Evolutionary conservation across 179 eudicot species (phyloP).

Genomic region (Beta macrorhiza): DNA sequence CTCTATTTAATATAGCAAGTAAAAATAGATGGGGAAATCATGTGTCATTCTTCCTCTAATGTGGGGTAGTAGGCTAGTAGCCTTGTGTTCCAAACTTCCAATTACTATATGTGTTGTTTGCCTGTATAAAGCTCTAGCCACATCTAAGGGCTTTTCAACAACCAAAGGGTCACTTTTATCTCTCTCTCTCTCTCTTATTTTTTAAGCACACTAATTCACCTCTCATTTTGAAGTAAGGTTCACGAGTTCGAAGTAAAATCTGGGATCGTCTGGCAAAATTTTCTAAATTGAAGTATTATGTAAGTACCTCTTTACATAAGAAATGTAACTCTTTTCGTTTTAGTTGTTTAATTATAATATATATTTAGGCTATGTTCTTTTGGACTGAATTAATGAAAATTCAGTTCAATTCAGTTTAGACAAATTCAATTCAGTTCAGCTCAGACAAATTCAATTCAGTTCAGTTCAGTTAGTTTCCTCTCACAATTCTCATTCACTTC

Average conservation of each 20-base stretch:
- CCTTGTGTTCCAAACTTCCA: not conserved
- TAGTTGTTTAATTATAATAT: too few species aligned
- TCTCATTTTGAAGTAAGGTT: not conserved
- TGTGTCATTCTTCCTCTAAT: not conserved
- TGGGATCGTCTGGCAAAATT: not conserved
- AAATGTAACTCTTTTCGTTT: not conserved
- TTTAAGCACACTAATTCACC: too few species aligned
- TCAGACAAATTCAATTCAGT: too few species aligned
- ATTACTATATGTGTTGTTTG: not conserved
- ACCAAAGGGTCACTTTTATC: not conserved
- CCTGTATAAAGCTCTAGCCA: not conserved
- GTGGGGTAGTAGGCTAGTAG: not conserved
- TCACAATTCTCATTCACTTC: too few species aligned
- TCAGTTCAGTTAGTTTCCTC: too few species aligned
- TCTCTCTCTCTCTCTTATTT: too few species aligned
- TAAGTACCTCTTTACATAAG: too few species aligned
- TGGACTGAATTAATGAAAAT: too few species aligned
- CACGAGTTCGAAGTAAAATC: not conserved
- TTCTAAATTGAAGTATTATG: not conserved
- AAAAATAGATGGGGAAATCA: not conserved
- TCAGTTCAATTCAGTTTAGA: too few species aligned
- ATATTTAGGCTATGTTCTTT: too few species aligned
- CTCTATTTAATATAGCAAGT: too few species aligned
- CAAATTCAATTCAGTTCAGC: too few species aligned
- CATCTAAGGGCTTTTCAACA: slow-evolving; percentile 16